These are phyloP conservation scores for Gaillardinia entomophila DNA, from an alignment of 805 yeast species.

Conservation along the genomic window DNA sequence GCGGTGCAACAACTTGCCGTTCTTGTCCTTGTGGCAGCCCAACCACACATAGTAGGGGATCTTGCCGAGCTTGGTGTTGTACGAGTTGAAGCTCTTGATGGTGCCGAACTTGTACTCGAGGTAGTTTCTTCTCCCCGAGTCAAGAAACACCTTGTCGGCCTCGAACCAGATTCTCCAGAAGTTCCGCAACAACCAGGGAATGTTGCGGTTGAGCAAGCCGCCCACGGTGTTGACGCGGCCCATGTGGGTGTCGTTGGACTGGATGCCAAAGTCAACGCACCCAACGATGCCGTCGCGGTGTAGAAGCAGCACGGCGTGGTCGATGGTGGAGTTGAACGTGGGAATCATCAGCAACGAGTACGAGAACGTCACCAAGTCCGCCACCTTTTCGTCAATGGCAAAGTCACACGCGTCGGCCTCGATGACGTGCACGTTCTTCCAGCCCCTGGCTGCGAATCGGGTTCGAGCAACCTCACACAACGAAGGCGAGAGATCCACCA, in stretches of 20 bases:
- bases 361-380: constrained; percentile 74
- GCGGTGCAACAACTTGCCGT: constrained; percentile 47
- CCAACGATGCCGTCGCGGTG: constrained; percentile 58
- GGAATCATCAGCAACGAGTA: constrained; percentile 86
- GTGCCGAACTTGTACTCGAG: constrained; percentile 81
- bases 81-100: constrained; percentile 62
- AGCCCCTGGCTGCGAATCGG: constrained; percentile 40
- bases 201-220: constrained; percentile 64
- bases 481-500: constrained; percentile 74
- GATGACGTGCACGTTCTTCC: constrained; percentile 58
- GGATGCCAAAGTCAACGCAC: constrained; percentile 78
- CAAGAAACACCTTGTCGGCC: constrained; percentile 73
- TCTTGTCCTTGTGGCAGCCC: constrained; percentile 45
- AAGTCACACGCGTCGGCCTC: constrained; percentile 76
- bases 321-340: constrained; percentile 71
- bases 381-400: constrained; percentile 39
- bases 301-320: constrained; percentile 51
- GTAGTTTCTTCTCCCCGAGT: constrained; percentile 76
- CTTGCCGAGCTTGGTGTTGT: constrained; percentile 60
- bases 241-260: constrained; percentile 53
- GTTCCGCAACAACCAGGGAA: constrained; percentile 70
- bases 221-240: constrained; percentile 74
- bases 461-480: constrained; percentile 65
- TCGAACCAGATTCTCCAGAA: constrained; percentile 90
- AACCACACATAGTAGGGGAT: constrained; percentile 84